Evolutionary conservation across 176 grass and related monocot species (phyloP), one percentile per base, ranked within the genome.

Genomic region (Olyra latifolia): DNA sequence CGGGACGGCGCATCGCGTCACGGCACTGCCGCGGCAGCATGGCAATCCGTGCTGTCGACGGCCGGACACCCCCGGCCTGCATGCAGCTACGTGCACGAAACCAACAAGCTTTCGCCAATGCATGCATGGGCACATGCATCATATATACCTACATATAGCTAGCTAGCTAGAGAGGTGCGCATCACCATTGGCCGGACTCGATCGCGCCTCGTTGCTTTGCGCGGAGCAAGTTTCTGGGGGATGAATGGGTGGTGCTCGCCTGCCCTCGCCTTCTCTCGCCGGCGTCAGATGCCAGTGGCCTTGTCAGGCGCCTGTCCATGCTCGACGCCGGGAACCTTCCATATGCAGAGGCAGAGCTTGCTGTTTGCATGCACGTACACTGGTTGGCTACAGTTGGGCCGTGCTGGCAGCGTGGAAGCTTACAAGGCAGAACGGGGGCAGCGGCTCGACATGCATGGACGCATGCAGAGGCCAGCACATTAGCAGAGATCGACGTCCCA

Each of bases 11-110:
- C 74, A 50, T 32, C 49, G 80, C 70, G 76, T 85, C 59, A 44
- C 25, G 10, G 27, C 77, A 85, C 82, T 89, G 77, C 71, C 63
- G 56, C 4, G 71, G 77, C 87, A 20, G 40, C 87, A 76, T 80
- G 69, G 61, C 30, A 22, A 60, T 39, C 57, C 8, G 60, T 22
- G 58, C 58, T 30, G 32, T 29, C 66, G 43, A 41, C 43, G 17
- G 65, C 14, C n/a, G 32, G 32, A 23, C 35, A 14, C 5, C 0
- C 4, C 32, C 32, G 32, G 32, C 32, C 32, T 35, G 32, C 32
- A 35, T 35, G n/a, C 17, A 41, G n/a, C 8, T 2, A 20, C 24
- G 52, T 6, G 30, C 62, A 30, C 47, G 69, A 45, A 35, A 48
- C 76, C 58, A 38, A 45, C 10, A 38, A 60, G 46, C 44, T 56